Conservation (phyloP, 2,329 filamentous ascomycete species). For the Ascochyta viciae-villosae region DNA sequence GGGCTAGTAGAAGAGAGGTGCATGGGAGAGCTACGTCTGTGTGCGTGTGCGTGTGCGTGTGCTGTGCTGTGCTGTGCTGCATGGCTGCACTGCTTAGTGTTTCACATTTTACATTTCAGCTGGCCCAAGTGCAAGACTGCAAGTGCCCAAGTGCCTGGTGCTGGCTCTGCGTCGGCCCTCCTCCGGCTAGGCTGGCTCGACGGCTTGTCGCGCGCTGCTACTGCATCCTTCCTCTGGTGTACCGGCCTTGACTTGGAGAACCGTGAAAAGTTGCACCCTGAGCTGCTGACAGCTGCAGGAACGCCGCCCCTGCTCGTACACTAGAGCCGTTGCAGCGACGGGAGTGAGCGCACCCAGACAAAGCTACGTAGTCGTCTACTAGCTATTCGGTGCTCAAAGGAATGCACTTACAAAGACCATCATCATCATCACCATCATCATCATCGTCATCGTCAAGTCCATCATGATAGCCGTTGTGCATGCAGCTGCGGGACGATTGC, state of each 20-base stretch:
- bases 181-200: conserved; percentile 5
- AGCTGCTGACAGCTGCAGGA: conserved; percentile 1
- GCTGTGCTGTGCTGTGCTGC: too few relatives aligned
- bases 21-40: background rate
- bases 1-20: too few relatives aligned
- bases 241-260: background rate
- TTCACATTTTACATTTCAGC: conserved; percentile 5
- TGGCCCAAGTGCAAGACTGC: background rate
- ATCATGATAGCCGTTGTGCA: conserved; percentile 2
- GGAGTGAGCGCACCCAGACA: too few relatives aligned
- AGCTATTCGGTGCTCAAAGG: background rate
- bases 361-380: too few relatives aligned
- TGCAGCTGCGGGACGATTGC: background rate
- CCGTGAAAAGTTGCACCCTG: background rate
- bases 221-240: conserved; percentile 7
- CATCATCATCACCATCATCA: background rate
- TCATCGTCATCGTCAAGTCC: background rate
- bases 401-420: background rate
- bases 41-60: background rate
- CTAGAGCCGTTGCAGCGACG: too few relatives aligned
- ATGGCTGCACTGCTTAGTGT: conserved; percentile 9
- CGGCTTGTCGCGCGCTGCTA: background rate
- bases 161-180: background rate
- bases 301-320: background rate
- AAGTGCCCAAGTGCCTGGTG: too few relatives aligned